Evolutionary conservation across 2,329 filamentous ascomycete species (phyloP).

Genomic region (Zalaria sp.): DNA sequence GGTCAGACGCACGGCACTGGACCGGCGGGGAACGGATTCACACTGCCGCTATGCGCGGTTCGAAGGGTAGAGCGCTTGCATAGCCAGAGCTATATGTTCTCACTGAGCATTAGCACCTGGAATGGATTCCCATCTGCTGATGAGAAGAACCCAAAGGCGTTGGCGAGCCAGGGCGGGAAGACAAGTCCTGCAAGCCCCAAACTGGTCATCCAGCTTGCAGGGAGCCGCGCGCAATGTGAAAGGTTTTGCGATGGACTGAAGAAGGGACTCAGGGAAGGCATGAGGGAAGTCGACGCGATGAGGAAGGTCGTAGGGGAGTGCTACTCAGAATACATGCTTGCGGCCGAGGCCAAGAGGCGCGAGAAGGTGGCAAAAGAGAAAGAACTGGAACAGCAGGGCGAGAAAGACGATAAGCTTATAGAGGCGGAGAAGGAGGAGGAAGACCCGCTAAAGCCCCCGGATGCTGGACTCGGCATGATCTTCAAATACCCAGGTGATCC

Average conservation of each 20-base stretch:
- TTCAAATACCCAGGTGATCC: conserved; percentile 93
- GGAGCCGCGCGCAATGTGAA: conserved; percentile 78
- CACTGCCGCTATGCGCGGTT: conserved; percentile 81
- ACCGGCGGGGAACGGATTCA: conserved; percentile 90
- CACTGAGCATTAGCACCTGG: conserved; percentile 89
- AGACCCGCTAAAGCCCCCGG: conserved; percentile 44
- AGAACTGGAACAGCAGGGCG: conserved; percentile 20
- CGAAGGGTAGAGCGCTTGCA: conserved; percentile 84
- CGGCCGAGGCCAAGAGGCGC: conserved; percentile 32
- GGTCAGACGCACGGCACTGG: conserved; percentile 88
- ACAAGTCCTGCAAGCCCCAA: conserved; percentile 57
- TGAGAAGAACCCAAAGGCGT: conserved; percentile 24
- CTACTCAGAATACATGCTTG: conserved; percentile 72
- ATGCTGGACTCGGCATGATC: conserved; percentile 81
- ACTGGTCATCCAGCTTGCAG: conserved; percentile 82
- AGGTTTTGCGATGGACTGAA: conserved; percentile 94
- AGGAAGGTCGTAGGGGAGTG: conserved; percentile 68
- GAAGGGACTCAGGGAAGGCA: conserved; percentile 70
- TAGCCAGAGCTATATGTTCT: conserved; percentile 84
- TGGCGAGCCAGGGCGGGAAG: conserved; percentile 28
- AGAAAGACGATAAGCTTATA: conserved; percentile 36
- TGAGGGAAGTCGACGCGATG: conserved; percentile 76
- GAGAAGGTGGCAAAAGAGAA: conserved; percentile 13
- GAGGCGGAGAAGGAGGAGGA: conserved; percentile 7
- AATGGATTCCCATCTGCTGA: conserved; percentile 51